Evolutionary conservation across 2,329 filamentous ascomycete species (phyloP).

Genomic region (Epichloe sibirici): DNA sequence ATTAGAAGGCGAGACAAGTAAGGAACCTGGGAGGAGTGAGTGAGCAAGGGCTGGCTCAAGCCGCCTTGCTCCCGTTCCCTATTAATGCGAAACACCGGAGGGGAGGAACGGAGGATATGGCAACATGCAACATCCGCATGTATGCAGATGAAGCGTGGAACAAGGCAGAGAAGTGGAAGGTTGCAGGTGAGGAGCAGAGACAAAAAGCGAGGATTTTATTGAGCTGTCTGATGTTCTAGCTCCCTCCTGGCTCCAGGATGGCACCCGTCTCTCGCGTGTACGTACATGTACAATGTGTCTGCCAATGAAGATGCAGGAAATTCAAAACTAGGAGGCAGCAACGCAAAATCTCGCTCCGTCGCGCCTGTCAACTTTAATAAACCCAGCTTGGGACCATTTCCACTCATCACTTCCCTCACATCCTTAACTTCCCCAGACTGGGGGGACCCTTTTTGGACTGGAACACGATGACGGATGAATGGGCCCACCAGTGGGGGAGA

Average conservation of each 20-base stretch:
- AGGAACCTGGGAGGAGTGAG: not conserved
- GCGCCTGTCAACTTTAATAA: slow-evolving; percentile 1
- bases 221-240: not conserved
- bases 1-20: not conserved
- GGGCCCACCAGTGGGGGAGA: slow-evolving; percentile 3
- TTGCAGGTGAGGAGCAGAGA: slow-evolving; percentile 2
- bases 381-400: not conserved
- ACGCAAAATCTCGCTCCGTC: slow-evolving; percentile 1
- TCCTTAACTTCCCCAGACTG: slow-evolving; percentile 4
- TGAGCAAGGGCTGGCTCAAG: slow-evolving; percentile 1
- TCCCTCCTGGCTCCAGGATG: not conserved
- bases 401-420: not conserved
- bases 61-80: not conserved
- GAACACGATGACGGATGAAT: slow-evolving; percentile 5
- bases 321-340: slow-evolving; percentile 1
- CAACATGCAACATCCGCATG: not conserved
- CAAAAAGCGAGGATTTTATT: not conserved
- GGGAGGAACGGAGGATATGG: not conserved
- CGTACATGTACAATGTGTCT: not conserved
- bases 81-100: not conserved
- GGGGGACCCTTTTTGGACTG: not conserved
- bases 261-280: not conserved
- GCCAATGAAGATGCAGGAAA: slow-evolving; percentile 6
- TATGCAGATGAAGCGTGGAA: not conserved
- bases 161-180: not conserved